Conservation (phyloP, 2,329 filamentous ascomycete species). For the Phaeoacremonium minimum region DNA sequence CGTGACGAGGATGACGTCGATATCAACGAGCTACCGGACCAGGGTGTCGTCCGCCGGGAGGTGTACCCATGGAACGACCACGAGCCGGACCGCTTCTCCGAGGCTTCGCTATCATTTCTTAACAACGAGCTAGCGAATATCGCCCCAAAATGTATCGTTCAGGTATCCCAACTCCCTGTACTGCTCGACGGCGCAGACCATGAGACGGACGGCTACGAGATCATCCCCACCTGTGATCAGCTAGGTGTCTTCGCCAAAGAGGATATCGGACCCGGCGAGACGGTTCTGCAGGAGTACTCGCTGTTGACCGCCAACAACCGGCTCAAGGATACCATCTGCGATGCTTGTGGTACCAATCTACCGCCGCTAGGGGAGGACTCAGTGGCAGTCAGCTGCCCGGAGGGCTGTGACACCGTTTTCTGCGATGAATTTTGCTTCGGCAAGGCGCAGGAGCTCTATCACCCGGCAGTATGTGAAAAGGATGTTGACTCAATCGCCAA, state of each 20-base stretch:
- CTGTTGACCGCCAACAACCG: conserved; percentile 86
- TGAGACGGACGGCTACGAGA: conserved; percentile 42
- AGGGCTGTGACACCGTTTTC: conserved; percentile 64
- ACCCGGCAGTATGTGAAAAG: conserved; percentile 62
- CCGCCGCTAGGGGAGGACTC: conserved; percentile 51
- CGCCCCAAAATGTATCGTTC: conserved; percentile 78
- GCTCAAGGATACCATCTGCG: conserved; percentile 80
- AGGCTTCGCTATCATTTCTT: conserved; percentile 64
- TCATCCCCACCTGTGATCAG: conserved; percentile 62
- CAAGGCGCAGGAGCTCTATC: conserved; percentile 55
- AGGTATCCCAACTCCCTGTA: conserved; percentile 70
- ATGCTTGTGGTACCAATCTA: conserved; percentile 77
- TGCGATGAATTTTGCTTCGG: conserved; percentile 57
- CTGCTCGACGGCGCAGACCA: conserved; percentile 55
- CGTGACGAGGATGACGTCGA: conserved; percentile 40
- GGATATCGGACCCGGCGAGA: conserved; percentile 72
- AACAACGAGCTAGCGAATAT: conserved; percentile 66
- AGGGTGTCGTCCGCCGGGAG: conserved; percentile 64
- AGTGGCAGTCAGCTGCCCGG: conserved; percentile 49
- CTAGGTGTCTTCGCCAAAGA: conserved; percentile 86
- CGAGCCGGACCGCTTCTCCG: conserved; percentile 66
- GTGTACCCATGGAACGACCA: conserved; percentile 67
- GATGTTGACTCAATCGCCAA: conserved; percentile 63
- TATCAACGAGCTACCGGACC: conserved; percentile 59
- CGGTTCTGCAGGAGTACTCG: conserved; percentile 76